Evolutionary conservation across 2,329 filamentous ascomycete species (phyloP).

Genomic region (Didymella pomorum): DNA sequence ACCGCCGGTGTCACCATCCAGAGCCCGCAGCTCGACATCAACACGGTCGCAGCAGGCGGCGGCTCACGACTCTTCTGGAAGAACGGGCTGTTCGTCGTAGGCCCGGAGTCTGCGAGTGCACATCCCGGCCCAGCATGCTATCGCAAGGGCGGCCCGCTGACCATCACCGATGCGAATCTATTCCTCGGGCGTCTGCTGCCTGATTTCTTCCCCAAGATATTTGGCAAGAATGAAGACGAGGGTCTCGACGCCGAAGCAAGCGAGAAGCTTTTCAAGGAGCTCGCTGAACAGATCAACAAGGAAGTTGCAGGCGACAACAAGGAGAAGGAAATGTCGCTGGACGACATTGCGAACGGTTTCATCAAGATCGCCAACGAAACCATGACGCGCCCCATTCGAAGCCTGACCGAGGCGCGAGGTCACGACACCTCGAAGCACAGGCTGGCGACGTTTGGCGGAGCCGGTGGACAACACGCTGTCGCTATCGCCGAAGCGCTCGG

Average conservation of each 20-base stretch:
- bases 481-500: conserved; percentile 86
- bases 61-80: conserved; percentile 85
- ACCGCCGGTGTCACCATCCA: conserved; percentile 95
- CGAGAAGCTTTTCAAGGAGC: conserved; percentile 74
- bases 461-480: conserved; percentile 91
- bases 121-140: conserved; percentile 93
- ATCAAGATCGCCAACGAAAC: conserved; percentile 89
- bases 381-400: conserved; percentile 89
- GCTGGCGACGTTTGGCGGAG: conserved; percentile 91
- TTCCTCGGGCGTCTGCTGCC: conserved; percentile 84
- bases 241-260: conserved; percentile 80
- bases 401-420: conserved; percentile 89
- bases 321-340: conserved; percentile 72
- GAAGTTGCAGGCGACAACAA: conserved; percentile 70
- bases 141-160: conserved; percentile 85
- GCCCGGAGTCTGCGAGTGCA: conserved; percentile 86
- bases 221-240: conserved; percentile 87
- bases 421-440: conserved; percentile 90
- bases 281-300: conserved; percentile 78
- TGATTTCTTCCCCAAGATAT: conserved; percentile 95
- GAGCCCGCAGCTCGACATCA: conserved; percentile 91
- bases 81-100: conserved; percentile 89
- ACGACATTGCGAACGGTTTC: conserved; percentile 90
- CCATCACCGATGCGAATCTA: conserved; percentile 92
- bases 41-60: conserved; percentile 91